Base-by-base conservation (phyloP, 805 yeast genomes). In the Pichia sporocuriosa region DNA sequence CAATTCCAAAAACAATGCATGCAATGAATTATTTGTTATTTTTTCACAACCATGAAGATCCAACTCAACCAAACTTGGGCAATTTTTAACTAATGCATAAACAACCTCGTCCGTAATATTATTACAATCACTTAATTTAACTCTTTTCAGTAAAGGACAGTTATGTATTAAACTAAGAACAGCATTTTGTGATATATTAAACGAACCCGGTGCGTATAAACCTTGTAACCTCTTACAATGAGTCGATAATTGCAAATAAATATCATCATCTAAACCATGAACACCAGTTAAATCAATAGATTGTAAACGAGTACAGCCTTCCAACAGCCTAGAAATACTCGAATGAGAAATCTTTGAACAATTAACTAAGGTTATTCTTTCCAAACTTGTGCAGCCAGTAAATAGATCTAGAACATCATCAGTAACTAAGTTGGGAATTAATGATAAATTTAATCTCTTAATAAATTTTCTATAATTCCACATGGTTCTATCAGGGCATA, bases 201-300 rank as follows among this genome's bases (percentile, higher is more conserved):
- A 75, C 43, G 96, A 88, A 6, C 84, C 85, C 2, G 95, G 89
- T 0, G 93, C 93, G 58, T 88, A 89, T 35, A 89, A 67, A 1
- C 96, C 96, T 63, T 90, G 97, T 34, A 90, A 68, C 35, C 90
- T 66, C 28, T 75, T 73, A 60, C 96, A 89, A 53, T 76, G 71
- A 8, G 57, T 56, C 3, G 96, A 87, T 49, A 90, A 68, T 6
- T 84, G 77, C 23, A 62, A 51, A 44, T 87, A 76, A 5, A 88
- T 77, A 33, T 72, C 77, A 65, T 89, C 96, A n/a, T 72, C 66
- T 23, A 82, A 67, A 47, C 73, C 77, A 32, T 69, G 70, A 5
- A 86, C 82, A 8, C 93, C 93, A 0, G 96, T 81, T 52, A 90
- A 70, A 63, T 90, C 97, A 37, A 90, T 80, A 32, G 94, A 83